These are phyloP conservation scores for Brachypodium distachyon DNA, from an alignment of 202 grass and related monocot species.

Conservation along the genomic window DNA sequence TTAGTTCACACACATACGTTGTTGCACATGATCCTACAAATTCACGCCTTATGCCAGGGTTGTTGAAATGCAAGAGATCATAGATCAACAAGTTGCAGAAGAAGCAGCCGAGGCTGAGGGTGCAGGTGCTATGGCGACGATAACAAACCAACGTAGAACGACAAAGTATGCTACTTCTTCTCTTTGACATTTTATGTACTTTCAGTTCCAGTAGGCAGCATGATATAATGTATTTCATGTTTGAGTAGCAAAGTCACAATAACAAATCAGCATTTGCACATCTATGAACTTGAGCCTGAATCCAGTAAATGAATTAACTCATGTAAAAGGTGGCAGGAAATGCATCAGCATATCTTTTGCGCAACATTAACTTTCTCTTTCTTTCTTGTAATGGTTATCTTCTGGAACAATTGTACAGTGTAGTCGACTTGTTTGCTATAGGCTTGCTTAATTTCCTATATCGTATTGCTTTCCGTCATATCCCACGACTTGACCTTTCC, in stretches of 20 bases:
- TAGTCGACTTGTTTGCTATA: neutral
- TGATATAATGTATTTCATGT: slow-evolving; percentile 22
- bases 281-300: neutral
- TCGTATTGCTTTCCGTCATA: neutral
- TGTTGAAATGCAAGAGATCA: slow-evolving; percentile 99
- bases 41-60: slow-evolving; percentile 50
- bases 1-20: neutral
- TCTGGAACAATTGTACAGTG: neutral
- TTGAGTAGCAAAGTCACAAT: neutral
- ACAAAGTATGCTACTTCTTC: slow-evolving; percentile 56
- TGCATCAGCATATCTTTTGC: too few species aligned
- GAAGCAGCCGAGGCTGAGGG: slow-evolving; percentile 98
- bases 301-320: slow-evolving; percentile 20
- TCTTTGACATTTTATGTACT: neutral
- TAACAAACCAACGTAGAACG: slow-evolving; percentile 86
- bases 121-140: slow-evolving; percentile 67
- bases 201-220: neutral
- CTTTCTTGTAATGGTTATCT: neutral
- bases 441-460: neutral
- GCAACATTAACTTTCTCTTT: neutral
- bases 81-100: slow-evolving; percentile 98
- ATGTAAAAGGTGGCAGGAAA: too few species aligned
- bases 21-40: slow-evolving; percentile 5
- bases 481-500: neutral
- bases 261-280: neutral